A percentile compares a stretch with the other conserved stretches of the same genome.
Evolutionary conservation across 306 rosid genomes (phyloP).

Genomic region (Arachis hypogaea): DNA sequence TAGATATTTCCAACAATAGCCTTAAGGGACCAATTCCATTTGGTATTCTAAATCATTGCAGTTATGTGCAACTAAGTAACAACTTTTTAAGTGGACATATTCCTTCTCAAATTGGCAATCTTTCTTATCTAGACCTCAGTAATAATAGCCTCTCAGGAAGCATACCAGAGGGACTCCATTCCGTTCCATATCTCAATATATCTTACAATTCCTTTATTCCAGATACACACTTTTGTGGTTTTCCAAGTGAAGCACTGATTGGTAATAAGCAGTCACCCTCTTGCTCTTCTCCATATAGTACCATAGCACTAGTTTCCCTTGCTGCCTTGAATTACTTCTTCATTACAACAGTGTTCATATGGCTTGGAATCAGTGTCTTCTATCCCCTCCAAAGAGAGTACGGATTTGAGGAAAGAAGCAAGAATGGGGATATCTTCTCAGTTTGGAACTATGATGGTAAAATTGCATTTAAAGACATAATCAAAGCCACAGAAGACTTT

Average conservation of each 20-base stretch:
- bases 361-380: too few relatives aligned
- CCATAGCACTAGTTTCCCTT: too few relatives aligned
- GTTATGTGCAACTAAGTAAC: neutral
- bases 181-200: neutral
- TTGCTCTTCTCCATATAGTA: neutral
- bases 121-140: constrained; percentile 24
- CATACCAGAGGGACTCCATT: neutral
- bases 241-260: neutral
- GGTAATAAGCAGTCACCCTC: neutral
- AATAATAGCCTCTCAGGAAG: constrained; percentile 10
- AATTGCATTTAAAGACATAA: constrained; percentile 41
- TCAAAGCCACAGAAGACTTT: constrained; percentile 32
- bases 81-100: constrained; percentile 30
- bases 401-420: neutral
- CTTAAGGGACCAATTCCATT: constrained; percentile 26
- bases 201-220: constrained; percentile 21
- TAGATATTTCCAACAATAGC: constrained; percentile 31
- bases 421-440: constrained; percentile 33
- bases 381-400: neutral
- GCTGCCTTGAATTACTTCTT: too few relatives aligned
- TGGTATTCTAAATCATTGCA: neutral
- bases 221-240: neutral
- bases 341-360: too few relatives aligned
- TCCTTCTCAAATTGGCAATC: constrained; percentile 20
- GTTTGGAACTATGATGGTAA: constrained; percentile 39